Base-by-base conservation (phyloP, 345 rosid genomes). In the Psidium friedrichsthalianum region DNA sequence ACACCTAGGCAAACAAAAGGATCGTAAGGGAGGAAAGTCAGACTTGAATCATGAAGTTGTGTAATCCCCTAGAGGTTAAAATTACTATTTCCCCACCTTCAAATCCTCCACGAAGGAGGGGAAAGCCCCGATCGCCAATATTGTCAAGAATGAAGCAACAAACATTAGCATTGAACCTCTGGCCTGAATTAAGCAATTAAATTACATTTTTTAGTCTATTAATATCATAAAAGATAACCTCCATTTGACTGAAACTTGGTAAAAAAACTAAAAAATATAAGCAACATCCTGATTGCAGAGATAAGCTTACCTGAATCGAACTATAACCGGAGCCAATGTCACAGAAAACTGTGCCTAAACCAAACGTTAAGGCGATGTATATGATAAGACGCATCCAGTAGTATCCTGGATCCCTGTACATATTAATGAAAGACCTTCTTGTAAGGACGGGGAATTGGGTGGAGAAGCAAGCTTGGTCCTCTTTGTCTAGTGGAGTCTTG, bases 81-180 rank as follows among this genome's bases (percentile, higher is more conserved):
- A 82, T 49, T 51, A 47, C 32, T 49, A 15, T 56, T n/a, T 56
- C 25, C 55, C 24, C 81, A 93, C 95, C 92, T 92, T 93, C 92
- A 92, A 89, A 52, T 93, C 95, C 80, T 93, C 94, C 12, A 92
- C 93, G 82, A 93, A 93, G 57, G 93, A 93, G 86, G 95, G 93
- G 82, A 91, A 93, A 69, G 93, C 94, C 25, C 94, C 91, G 12
- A 91, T 90, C 12, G 93, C 84, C 93, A 93, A 87, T 82, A 90
- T 89, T 2, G 94, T 92, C 58, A 92, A 64, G 88, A 93, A 93
- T 14, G 93, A 57, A 52, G 93, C 87, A 8, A 92, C 85, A 58
- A 90, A 92, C 93, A 89, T 86, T 4, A 92, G 85, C 84, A 92
- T 74, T 16, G 94, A 90, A 32, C 87, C 91, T 87, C 93, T 88